These are phyloP conservation scores for Rosa persica DNA, from an alignment of 306 rosid species.

Conservation along the genomic window DNA sequence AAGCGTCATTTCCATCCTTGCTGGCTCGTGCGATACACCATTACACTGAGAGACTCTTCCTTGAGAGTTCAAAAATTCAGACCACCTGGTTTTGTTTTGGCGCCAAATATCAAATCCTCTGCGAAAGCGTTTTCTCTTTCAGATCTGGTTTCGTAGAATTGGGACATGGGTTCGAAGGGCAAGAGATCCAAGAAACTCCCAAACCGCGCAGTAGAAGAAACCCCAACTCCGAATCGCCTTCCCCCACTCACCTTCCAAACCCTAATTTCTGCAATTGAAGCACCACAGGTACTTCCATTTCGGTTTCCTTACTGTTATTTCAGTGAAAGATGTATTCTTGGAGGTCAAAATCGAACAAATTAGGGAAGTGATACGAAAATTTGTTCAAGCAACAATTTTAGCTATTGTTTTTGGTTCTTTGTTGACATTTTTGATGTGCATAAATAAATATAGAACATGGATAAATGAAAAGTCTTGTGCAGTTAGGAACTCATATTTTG, in stretches of 20 bases:
- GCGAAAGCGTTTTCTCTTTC: background rate
- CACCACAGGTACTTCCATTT: constrained; percentile 24
- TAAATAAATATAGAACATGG: background rate
- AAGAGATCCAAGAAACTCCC: background rate
- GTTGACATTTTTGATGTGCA: background rate
- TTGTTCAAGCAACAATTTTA: no score
- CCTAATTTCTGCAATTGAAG: constrained; percentile 32
- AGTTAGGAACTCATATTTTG: background rate
- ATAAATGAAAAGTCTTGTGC: background rate
- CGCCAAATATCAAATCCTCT: background rate
- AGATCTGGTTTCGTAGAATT: background rate
- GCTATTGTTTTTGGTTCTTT: background rate
- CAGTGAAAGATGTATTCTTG: background rate
- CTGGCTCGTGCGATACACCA: no score
- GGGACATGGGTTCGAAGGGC: constrained; percentile 14
- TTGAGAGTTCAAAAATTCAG: no score
- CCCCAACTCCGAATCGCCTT: background rate
- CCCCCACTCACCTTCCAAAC: constrained; percentile 17
- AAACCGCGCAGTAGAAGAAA: background rate
- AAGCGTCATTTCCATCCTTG: no score
- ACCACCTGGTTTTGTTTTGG: background rate
- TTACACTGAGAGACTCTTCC: no score
- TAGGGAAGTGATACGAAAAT: background rate
- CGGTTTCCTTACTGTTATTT: background rate
- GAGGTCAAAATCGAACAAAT: background rate